Evolutionary conservation across 805 yeast genomes (phyloP), one percentile per base, ranked within the genome.

Genomic region (Metschnikowia colocasiae): DNA sequence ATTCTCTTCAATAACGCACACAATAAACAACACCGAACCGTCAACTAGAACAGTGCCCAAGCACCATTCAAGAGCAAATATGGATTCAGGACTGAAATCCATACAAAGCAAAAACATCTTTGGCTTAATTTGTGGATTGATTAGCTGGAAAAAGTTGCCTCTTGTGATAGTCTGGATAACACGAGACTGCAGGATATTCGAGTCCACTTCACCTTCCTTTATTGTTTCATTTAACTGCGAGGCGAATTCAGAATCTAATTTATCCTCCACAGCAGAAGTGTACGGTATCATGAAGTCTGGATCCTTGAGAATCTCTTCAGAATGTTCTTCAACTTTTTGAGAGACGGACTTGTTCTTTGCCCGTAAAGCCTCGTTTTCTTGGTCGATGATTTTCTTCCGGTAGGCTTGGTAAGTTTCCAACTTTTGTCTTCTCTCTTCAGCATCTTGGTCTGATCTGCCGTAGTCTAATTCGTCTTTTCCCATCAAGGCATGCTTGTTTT

Each of bases 41-140:
- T 87, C 90, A 19, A 83, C 85, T 40, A 90, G 73, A 0, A 89
- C 84, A 0, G 95, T 80, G 2, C 97, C 97, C 55, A 91, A 74
- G 36, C 90, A 80, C 86, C 96, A 90, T 58, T 88, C 94, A 19
- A 91, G 71, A 0, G 97, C 94, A 63, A 85, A 86, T 32, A 76
- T 74, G 2, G 95, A 83, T 61, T 89, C 97, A 0, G 88, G 85
- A 3, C 92, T 82, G 52, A 85, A 76, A 62, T 91, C 97, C 70
- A 85, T 79, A 59, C 94, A 88, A 18, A 89, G 76, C 40, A 90
- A 66, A 63, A 82, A 88, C 60, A 87, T 78, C 55, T 81, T 80
- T 34, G 77, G 77, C 50, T 72, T 73, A 42, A 67, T 61, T 47
- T 63, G 63, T 15, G 75, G 74, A 53, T 69, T 69, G 32, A 72